Evolutionary conservation across 768 basidiomycete species (phyloP), one percentile per base, ranked within the genome.

Genomic region (Boletales sp.): DNA sequence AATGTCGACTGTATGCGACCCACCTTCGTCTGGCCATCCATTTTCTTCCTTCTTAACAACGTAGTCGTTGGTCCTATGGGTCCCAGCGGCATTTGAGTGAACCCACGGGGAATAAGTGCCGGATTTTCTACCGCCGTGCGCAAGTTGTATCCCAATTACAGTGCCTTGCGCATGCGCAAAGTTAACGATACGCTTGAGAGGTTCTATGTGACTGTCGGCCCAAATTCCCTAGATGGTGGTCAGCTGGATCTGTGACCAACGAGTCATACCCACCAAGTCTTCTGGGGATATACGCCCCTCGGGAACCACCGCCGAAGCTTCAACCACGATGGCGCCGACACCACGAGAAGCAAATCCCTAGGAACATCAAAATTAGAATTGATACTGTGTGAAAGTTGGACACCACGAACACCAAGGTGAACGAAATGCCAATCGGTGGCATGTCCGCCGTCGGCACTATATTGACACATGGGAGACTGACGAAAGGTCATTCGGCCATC

Each of bases 401-500:
- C 5, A 5, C 21, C 30, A 65, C 65, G 57, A 54, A 80, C 81
- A 2, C 86, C 87, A 32, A 88, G 74, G 61, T 92, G 87, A 15
- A 90, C 86, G 5, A 91, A 67, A 64, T 93, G 91, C 83, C 85
- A 91, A 54, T 90, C 86, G 1, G 89, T 90, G 4, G 83, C 81
- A 58, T 87, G 82, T 0, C 90, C 90, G 45, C 83, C 70, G 40
- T 86, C 78, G 9, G 82, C 74, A 50, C 83, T 86, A 69, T 92
- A 93, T 66, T 86, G 83, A 64, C 90, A 91, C 89, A 91, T 90
- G 2, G 86, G 87, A 11, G 86, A 71, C 83, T 84, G 53, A 9
- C 41, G 39, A 15, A 28, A 46, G 6, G 12, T 44, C 37, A 46
- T 21, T 25, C 40, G 14, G 39, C 17, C 12, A 13, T 19, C 28